Conservation (phyloP, 768 basidiomycete species). For the Tephrocybe sp. region DNA sequence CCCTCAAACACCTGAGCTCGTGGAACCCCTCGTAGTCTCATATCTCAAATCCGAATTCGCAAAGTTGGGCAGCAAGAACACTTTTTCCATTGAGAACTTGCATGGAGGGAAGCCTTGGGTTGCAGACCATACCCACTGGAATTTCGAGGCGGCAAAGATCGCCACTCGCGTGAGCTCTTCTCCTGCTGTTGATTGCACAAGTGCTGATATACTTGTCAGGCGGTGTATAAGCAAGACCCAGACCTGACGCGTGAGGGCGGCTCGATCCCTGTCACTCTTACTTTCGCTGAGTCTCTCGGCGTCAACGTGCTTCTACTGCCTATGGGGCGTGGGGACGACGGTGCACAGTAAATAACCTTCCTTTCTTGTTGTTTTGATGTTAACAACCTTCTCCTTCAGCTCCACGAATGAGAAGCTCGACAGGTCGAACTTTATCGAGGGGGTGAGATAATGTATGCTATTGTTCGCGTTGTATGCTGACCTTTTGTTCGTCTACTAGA, state of each 20-base stretch:
- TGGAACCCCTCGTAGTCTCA: constrained; percentile 67
- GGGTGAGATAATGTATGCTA: constrained; percentile 44
- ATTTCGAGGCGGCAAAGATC: constrained; percentile 83
- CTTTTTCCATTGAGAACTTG: constrained; percentile 63
- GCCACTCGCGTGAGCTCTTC: constrained; percentile 66
- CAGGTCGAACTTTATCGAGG: constrained; percentile 83
- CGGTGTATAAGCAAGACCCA: constrained; percentile 72
- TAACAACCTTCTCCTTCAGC: constrained; percentile 33
- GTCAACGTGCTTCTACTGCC: constrained; percentile 89
- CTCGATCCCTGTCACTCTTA: constrained; percentile 91
- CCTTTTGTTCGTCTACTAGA: constrained; percentile 32
- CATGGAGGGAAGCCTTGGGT: constrained; percentile 93
- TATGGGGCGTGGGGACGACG: constrained; percentile 94
- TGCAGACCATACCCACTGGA: constrained; percentile 85
- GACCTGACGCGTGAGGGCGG: constrained; percentile 92
- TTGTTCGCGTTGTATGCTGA: not conserved
- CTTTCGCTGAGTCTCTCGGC: constrained; percentile 85
- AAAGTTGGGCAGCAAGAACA: constrained; percentile 86
- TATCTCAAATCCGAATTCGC: constrained; percentile 81
- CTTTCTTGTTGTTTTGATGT: not conserved
- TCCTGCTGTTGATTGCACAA: not conserved
- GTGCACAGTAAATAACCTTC: constrained; percentile 70
- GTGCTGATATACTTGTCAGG: constrained; percentile 25
- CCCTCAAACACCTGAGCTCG: constrained; percentile 76
- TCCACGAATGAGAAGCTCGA: constrained; percentile 97